Base-by-base conservation (phyloP, 179 eudicot species). In the Gypsophila paniculata region DNA sequence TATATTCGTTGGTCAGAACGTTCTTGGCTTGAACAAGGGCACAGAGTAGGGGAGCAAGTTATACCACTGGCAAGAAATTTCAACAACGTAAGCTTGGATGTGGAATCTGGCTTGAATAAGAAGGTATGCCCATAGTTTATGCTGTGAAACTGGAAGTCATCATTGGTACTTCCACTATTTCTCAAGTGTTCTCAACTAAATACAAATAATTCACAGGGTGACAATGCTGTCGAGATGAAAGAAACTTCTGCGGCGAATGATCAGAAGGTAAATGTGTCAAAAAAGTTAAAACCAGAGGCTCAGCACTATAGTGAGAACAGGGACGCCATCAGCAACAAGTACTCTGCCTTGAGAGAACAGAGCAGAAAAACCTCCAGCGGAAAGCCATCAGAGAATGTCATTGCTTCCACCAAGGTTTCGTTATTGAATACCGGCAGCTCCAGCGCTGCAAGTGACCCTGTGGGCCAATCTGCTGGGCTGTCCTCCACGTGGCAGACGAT, bases 1-100 rank as follows among this genome's bases (percentile, higher is more conserved):
- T 42, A 60, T 60, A 8, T 2, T 61, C 61, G 25, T 44, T 78
- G 69, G 70, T 58, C 86, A 95, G 99, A 95, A 80, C 87, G 96
- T 54, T 78, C 83, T 36, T 95, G 95, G 97, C 88, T 92, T 74
- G 96, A 92, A 80, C 93, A 92, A 90, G 97, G 99, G 61, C 91
- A 81, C 70, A 84, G 78, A 74, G 82, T 89, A 59, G 97, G 99
- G 32, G 99, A 95, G 71, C 91, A 86, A 78, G 85, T 92, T 55
- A 77, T 92, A 76, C 97, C 96, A n/a, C 79, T 95, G 80, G 90
- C 97, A 4, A 86, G 96, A 79, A 92, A 89, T 81, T 90, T 91
- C 72, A 87, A 82, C 76, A 86, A 74, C 75, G 32, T 73, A 53
- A 78, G 48, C 71, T 46, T 80, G 74, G 99, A 93, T 83, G 62